Conservation (phyloP, 768 basidiomycete genomes). For the Galerina marginata region DNA sequence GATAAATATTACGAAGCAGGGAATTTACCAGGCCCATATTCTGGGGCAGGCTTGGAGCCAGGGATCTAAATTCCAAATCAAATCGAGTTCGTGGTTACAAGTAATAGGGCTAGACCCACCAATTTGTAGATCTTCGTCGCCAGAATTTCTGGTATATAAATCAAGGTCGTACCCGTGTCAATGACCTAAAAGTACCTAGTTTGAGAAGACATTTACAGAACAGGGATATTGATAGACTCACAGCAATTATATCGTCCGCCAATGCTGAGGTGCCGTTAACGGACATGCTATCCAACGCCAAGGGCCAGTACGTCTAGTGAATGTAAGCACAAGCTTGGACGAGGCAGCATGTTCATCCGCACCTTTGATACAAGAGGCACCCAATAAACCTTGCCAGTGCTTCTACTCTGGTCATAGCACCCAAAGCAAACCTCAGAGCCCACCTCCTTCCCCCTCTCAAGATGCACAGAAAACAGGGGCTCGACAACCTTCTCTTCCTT, state of each 20-base stretch:
- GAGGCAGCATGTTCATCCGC: neutral
- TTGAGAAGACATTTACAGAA: neutral
- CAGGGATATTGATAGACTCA: slow-evolving; percentile 24
- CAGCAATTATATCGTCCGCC: slow-evolving; percentile 40
- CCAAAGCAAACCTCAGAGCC: slow-evolving; percentile 57
- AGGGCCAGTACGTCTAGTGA: slow-evolving; percentile 64
- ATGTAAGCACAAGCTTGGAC: neutral
- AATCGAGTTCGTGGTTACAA: neutral
- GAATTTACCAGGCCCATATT: slow-evolving; percentile 47
- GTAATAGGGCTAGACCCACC: slow-evolving; percentile 29
- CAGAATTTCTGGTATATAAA: slow-evolving; percentile 56
- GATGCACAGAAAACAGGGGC: slow-evolving; percentile 64
- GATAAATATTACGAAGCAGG: neutral
- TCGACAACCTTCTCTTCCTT: slow-evolving; percentile 39
- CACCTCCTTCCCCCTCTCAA: slow-evolving; percentile 38
- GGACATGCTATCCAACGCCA: slow-evolving; percentile 51
- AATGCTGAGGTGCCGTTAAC: slow-evolving; percentile 29
- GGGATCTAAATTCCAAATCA: slow-evolving; percentile 47
- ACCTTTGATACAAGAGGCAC: slow-evolving; percentile 45
- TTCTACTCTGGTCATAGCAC: slow-evolving; percentile 40
- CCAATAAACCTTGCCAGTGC: slow-evolving; percentile 34
- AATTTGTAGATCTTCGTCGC: slow-evolving; percentile 51
- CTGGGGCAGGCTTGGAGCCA: slow-evolving; percentile 42
- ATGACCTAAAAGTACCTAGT: slow-evolving; percentile 50
- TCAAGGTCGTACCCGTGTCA: slow-evolving; percentile 71